Evolutionary conservation across 148 eudicot species (phyloP).

Genomic region (Hydrangea macrophylla): DNA sequence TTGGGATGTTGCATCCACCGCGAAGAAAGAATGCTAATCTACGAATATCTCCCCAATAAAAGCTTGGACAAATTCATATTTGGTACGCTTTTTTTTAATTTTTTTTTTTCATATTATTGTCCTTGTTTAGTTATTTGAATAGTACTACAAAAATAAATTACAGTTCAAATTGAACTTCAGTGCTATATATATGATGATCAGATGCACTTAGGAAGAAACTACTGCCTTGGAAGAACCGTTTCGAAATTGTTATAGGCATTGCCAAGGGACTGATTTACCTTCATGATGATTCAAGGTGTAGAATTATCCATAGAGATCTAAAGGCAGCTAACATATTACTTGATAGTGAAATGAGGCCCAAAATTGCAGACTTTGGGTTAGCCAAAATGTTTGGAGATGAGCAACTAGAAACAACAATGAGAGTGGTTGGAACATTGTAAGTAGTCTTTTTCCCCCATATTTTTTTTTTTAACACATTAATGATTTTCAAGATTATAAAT

Average conservation of each 20-base stretch:
- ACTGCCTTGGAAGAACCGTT: constrained; percentile 16
- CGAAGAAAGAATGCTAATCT: constrained; percentile 25
- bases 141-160: too few species aligned
- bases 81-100: constrained; percentile 11
- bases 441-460: background rate
- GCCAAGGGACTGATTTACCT: constrained; percentile 25
- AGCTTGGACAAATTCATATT: constrained; percentile 5
- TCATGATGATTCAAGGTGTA: constrained; percentile 23
- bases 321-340: constrained; percentile 24
- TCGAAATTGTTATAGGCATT: constrained; percentile 20
- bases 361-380: constrained; percentile 27
- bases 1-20: constrained; percentile 20
- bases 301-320: constrained; percentile 24
- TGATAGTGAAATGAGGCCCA: constrained; percentile 26
- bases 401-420: background rate
- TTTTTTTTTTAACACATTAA: too few species aligned
- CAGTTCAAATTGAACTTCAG: background rate
- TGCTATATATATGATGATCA: constrained; percentile 1
- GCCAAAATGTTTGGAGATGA: constrained; percentile 20
- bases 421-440: constrained; percentile 23
- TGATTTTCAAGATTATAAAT: background rate
- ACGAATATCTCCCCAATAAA: constrained; percentile 1
- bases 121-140: too few species aligned
- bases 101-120: background rate
- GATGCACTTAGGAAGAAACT: constrained; percentile 20